These are phyloP conservation scores for Cryptococcus wingfieldii DNA, from an alignment of 1,284 basidiomycete genomes.

Conservation along the genomic window DNA sequence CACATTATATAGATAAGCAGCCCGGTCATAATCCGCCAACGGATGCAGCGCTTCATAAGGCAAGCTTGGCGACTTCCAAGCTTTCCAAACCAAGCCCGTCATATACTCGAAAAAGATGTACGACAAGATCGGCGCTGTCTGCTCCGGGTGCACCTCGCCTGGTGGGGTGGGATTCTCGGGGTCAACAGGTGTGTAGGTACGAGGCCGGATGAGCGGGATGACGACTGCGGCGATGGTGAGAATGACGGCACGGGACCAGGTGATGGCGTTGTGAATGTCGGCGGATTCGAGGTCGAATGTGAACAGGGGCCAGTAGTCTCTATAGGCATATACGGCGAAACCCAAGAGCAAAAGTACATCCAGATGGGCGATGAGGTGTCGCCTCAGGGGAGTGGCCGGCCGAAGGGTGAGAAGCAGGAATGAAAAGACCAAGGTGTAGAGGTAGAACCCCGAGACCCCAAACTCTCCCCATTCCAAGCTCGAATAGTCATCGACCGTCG, in stretches of 20 bases:
- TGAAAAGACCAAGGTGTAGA: conserved; percentile 39
- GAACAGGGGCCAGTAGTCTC: conserved; percentile 62
- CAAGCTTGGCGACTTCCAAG: conserved; percentile 41
- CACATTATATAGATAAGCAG: conserved; percentile 49
- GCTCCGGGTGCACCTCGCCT: conserved; percentile 58
- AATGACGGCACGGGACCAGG: conserved; percentile 48
- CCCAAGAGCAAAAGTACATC: conserved; percentile 49
- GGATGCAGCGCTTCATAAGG: conserved; percentile 53
- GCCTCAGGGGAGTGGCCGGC: conserved; percentile 33
- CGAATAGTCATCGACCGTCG: conserved; percentile 40
- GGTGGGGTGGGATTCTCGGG: conserved; percentile 42
- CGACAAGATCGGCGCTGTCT: conserved; percentile 60
- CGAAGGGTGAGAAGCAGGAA: conserved; percentile 38
- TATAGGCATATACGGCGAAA: conserved; percentile 56
- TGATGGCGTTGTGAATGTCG: conserved; percentile 48
- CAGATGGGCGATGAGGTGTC: conserved; percentile 39
- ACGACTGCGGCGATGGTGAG: conserved; percentile 50
- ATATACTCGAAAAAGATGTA: conserved; percentile 60
- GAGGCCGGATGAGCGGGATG: conserved; percentile 54
- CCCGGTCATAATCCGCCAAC: conserved; percentile 58
- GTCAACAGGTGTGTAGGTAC: conserved; percentile 52
- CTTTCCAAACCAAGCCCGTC: conserved; percentile 54
- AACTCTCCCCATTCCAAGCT: conserved; percentile 47
- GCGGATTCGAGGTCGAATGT: conserved; percentile 53
- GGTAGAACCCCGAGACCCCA: conserved; percentile 42